Evolutionary conservation across 2,329 filamentous ascomycete genomes (phyloP).

Genomic region (Arthrobotrys entomopaga): DNA sequence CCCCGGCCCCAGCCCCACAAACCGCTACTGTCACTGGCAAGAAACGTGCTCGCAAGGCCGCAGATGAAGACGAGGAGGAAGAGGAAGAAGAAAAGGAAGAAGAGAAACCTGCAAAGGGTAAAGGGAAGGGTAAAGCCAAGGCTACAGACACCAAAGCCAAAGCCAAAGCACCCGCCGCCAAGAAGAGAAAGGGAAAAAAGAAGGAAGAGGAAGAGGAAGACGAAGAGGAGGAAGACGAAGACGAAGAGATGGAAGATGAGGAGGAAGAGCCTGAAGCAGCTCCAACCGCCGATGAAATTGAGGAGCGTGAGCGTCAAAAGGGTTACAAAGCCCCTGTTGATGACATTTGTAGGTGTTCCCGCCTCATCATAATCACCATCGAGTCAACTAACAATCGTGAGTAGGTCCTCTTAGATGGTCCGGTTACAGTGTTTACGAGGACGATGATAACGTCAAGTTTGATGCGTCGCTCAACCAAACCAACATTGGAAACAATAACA

Average conservation of each 20-base stretch:
- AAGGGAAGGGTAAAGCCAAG: conserved; percentile 27
- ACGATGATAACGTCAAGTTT: conserved; percentile 72
- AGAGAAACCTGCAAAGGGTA: conserved; percentile 36
- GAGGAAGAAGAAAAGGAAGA: conserved; percentile 54
- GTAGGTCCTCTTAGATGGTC: conserved; percentile 60
- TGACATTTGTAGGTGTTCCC: conserved; percentile 44
- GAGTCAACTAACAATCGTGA: conserved; percentile 40
- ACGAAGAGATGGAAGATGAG: conserved; percentile 36
- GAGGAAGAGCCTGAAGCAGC: conserved; percentile 23
- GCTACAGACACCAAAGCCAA: conserved; percentile 25
- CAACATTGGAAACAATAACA: conserved; percentile 71
- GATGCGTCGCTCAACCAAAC: conserved; percentile 84
- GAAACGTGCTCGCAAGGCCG: conserved; percentile 55
- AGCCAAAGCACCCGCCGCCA: conserved; percentile 43
- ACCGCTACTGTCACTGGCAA: conserved; percentile 49
- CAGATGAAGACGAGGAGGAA: conserved; percentile 42
- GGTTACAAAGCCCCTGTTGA: conserved; percentile 59
- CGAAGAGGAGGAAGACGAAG: conserved; percentile 55
- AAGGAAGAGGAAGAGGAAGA: conserved; percentile 59
- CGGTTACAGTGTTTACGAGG: conserved; percentile 71
- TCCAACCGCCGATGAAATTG: conserved; percentile 39
- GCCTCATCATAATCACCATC: not conserved
- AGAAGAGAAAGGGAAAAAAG: conserved; percentile 52
- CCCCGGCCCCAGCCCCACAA: conserved; percentile 40
- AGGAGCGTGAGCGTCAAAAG: conserved; percentile 57